Base-by-base conservation (phyloP, 129 eudicot genomes). In the Artemisia tridentata region DNA sequence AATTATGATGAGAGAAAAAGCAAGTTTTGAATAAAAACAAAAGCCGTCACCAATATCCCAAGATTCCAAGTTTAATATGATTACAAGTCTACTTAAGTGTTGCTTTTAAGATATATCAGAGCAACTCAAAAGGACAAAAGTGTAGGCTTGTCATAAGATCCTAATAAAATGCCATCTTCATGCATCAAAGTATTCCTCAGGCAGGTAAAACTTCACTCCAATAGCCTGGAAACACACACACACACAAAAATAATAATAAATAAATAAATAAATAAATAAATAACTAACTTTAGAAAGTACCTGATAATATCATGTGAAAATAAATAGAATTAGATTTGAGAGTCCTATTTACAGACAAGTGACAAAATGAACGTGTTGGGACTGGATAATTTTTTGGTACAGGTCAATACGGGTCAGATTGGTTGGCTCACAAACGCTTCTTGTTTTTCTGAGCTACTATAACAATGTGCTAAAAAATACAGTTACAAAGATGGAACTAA, bases 191-290 rank as follows among this genome's bases (percentile, higher is more conserved):
- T 79, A 85, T 56, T 85, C 92, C 72, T 89, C 98, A 0, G 98
- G 96, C 59, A 89, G 81, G 74, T 80, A 80, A 72, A 92, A 89
- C 78, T 87, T 92, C 64, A 93, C 75, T 21, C 96, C 98, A 72
- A 89, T 81, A 19, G 84, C 84, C 98, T 92, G 91, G 75, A 82
- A 78, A 57, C 58, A 76, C 73, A 74, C n/a, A n/a, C n/a, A n/a
- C n/a, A n/a, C n/a, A n/a, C n/a, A n/a, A n/a, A n/a, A n/a, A n/a
- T n/a, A n/a, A n/a, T n/a, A n/a, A n/a, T n/a, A n/a, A n/a, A n/a
- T n/a, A n/a, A n/a, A n/a, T n/a, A n/a, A n/a, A n/a, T n/a, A n/a
- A n/a, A n/a, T n/a, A n/a, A 68, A 74, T n/a, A 65, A 47, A 45
- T 48, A 4, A 10, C 12, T 4, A 49, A 19, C 11, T 59, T 53